Conservation (phyloP, 768 basidiomycete genomes). For the Myochromella boudieri region DNA sequence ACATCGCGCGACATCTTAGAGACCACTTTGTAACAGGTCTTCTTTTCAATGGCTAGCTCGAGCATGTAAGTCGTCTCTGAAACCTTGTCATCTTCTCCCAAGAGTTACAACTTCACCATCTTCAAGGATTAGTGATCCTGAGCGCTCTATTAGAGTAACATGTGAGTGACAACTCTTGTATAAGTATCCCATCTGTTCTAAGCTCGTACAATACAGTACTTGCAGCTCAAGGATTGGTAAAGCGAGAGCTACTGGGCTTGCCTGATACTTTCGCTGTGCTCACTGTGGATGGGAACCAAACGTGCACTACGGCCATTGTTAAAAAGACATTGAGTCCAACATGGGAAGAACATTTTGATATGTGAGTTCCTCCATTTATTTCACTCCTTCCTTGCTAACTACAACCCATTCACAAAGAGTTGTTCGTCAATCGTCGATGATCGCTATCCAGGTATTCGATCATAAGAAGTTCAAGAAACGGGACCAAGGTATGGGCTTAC, state of each 20-base stretch:
- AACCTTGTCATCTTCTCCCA: slow-evolving; percentile 4
- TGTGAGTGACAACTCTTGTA: slow-evolving; percentile 31
- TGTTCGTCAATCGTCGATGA: slow-evolving; percentile 71
- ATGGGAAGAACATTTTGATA: slow-evolving; percentile 87
- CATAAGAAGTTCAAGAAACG: slow-evolving; percentile 84
- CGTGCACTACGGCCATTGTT: slow-evolving; percentile 71
- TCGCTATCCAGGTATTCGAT: slow-evolving; percentile 89
- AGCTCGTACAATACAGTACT: slow-evolving; percentile 51
- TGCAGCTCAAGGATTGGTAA: slow-evolving; percentile 71
- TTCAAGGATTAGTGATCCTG: slow-evolving; percentile 45
- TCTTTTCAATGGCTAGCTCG: slow-evolving; percentile 18
- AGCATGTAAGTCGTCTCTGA: slow-evolving; percentile 31
- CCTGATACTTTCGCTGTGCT: slow-evolving; percentile 91
- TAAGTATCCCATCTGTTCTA: slow-evolving; percentile 1
- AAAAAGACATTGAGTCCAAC: slow-evolving; percentile 67
- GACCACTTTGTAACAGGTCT: background rate
- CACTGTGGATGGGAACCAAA: slow-evolving; percentile 83
- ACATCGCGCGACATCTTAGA: background rate
- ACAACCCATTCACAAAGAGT: slow-evolving; percentile 44
- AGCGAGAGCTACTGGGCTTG: slow-evolving; percentile 76
- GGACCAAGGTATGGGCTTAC: slow-evolving; percentile 65
- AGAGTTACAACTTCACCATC: slow-evolving; percentile 13
- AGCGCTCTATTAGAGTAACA: slow-evolving; percentile 49
- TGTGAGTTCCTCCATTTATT: slow-evolving; percentile 48
- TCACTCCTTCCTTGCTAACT: slow-evolving; percentile 11